Evolutionary conservation across 225 moss, liverwort and hornwort species (phyloP), one percentile per base, ranked within the genome.

Genomic region (Antitrichia curtipendula): DNA sequence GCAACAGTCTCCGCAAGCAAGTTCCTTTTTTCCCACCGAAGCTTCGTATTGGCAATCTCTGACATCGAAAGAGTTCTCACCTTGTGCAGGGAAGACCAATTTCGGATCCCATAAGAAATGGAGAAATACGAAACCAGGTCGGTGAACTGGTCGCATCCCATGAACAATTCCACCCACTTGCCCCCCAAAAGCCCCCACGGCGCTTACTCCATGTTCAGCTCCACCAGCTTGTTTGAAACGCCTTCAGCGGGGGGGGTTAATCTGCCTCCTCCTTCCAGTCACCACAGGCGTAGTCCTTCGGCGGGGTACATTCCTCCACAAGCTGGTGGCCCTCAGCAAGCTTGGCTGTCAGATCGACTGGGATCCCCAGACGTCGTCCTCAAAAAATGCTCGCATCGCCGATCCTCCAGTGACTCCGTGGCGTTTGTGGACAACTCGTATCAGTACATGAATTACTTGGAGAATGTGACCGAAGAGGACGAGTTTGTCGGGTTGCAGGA

Each of bases 91-190:
- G 40, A 74, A n/a, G 20, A 52, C 12, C 49, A 68, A 24, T 24
- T n/a, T 82, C 65, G 74, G 68, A 80, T 45, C 63, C 22, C 22
- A 25, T n/a, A n/a, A 62, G 24, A 50, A 40, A 94, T 94, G 94
- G 92, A 94, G 53, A 90, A 85, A 59, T 88, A 89, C 60, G 97
- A 96, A 66, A 91, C 93, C 59, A 91, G 94, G 84, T 91, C 94
- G 66, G 94, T 99, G 81, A 97, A 97, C 92, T 99, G 98, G 98
- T 95, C 97, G 41, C 95, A 94, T 85, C 98, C 98, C 31, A 96
- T 99, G 97, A 96, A 95, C 93, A 96, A 97, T 90, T 95, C 97
- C 71, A 92, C 97, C 50, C 96, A 99, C 80, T 90, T 99, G 82
- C 98, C 98, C 47, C 98, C 97, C 0, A 99, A 97, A 71, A 96